Evolutionary conservation across 106 monocot species (phyloP), one percentile per base, ranked within the genome.

Genomic region (Dioscorea dumetorum): DNA sequence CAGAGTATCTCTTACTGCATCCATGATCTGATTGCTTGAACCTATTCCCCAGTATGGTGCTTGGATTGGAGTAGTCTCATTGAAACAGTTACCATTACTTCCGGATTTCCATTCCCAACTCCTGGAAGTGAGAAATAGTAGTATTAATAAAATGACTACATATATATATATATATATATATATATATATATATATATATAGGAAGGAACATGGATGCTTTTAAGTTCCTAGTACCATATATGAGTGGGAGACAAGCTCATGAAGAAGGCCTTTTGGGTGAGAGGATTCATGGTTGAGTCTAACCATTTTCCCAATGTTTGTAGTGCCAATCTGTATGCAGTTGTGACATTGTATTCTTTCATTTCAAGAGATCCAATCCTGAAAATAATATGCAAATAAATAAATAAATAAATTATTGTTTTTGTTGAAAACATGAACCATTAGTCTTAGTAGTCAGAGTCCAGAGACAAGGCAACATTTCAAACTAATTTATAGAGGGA

Each of bases 191-290:
- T 28, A 41, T 10, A 41, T 41, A 6, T 10, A 8, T 10, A 8
- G 1, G 10, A 41, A n/a, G n/a, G 41, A 10, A 6, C 41, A 41
- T 41, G 41, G 9, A 41, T 41, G 41, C 6, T 41, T 41, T 6
- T 3, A 0, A 10, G 41, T 41, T 41, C 28, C 3, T 51, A 0
- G 15, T 72, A 76, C 81, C 81, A 76, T 18, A 81, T 56, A 67
- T 77, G 77, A 16, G 73, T 82, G 24, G 77, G 82, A 5, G 82
- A 82, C 24, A 77, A n/a, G 56, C 72, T 74, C 73, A 77, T 77
- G 65, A 82, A 82, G 77, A 77, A 82, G 32, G 28, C 73, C 33
- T 73, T 68, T 34, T 76, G 80, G 13, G 57, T 73, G 7, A 49
- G 68, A 24, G 71, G 72, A 64, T 81, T 64, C 48, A 76, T 57